Base-by-base conservation (phyloP, 345 rosid species). In the Lenwebbia sp. region DNA sequence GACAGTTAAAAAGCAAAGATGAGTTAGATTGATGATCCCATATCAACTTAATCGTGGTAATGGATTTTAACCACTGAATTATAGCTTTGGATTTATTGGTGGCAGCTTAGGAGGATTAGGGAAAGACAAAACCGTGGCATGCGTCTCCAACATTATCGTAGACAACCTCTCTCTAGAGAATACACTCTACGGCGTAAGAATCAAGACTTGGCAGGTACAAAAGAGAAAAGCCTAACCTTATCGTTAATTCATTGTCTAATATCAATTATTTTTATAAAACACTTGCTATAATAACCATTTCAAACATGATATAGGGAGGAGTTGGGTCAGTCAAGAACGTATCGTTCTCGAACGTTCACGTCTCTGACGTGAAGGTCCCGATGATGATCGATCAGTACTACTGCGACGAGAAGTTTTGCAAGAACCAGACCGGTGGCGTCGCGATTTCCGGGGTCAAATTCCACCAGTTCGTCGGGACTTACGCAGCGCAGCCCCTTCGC, bases 171-270 rank as follows among this genome's bases (percentile, higher is more conserved):
- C 92, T 40, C 78, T 94, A 3, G 89, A 90, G 75, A 92, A 89
- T 88, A 93, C 99, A 25, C 90, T 92, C 5, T 85, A 94, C 30
- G 98, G 98, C 85, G 98, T 93, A 62, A 91, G 99, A 88, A 94
- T 96, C 83, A 95, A 96, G 92, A 94, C 98, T 58, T 96, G 99
- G 98, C 99, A 94, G 97, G 98, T 96, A 88, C 13, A 50, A 50
- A 50, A 65, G 19, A 70, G 26, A 21, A 22, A 33, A 65, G 23
- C 47, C 47, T 9, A 70, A 33, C 25, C 78, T 33, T 19, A 37
- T 37, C 26, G 5, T 0, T 8, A 70, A 70, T 70, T 37, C 21
- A 4, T 70, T 19, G 44, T 21, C 47, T 10, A 70, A 10, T 19
- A 40, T 40, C 40, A 70, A 37, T 0, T 70, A 70, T 70, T 8